Evolutionary conservation across 345 rosid genomes (phyloP).

Genomic region (Euphorbia lathyris): DNA sequence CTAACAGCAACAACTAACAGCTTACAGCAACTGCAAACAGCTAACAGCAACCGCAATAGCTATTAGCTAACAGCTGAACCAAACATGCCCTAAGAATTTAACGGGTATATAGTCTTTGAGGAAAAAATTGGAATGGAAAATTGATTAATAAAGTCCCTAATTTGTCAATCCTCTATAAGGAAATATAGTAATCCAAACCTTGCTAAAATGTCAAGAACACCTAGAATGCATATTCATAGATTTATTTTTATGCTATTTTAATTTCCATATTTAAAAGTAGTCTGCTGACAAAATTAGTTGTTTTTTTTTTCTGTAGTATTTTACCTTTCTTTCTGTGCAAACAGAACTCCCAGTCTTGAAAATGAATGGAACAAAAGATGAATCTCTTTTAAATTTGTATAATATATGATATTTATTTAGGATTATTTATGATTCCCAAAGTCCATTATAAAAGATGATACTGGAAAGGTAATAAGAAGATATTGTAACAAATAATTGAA

Average conservation of each 20-base stretch:
- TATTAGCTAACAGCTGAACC: too few species aligned
- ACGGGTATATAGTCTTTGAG: too few species aligned
- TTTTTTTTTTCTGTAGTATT: neutral
- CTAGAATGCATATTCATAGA: neutral
- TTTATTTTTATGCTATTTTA: neutral
- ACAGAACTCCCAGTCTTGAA: neutral
- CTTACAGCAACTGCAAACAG: too few species aligned
- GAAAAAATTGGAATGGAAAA: too few species aligned
- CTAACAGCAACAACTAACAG: too few species aligned
- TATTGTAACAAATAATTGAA: neutral
- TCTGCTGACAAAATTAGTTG: neutral
- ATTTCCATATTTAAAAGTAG: neutral
- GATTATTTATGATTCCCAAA: constrained; percentile 5
- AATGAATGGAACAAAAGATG: constrained; percentile 2
- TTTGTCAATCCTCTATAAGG: too few species aligned
- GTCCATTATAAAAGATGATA: neutral
- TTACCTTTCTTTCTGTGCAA: constrained; percentile 7
- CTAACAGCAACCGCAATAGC: too few species aligned
- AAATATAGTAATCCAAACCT: neutral
- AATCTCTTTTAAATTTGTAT: neutral
- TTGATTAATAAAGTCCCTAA: too few species aligned
- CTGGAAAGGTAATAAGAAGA: neutral
- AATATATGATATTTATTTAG: neutral
- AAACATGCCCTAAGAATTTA: too few species aligned
- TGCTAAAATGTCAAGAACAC: constrained; percentile 2